Base-by-base conservation (phyloP, 1,139 yeast genomes). In the Scheffersomyces parashehatae region DNA sequence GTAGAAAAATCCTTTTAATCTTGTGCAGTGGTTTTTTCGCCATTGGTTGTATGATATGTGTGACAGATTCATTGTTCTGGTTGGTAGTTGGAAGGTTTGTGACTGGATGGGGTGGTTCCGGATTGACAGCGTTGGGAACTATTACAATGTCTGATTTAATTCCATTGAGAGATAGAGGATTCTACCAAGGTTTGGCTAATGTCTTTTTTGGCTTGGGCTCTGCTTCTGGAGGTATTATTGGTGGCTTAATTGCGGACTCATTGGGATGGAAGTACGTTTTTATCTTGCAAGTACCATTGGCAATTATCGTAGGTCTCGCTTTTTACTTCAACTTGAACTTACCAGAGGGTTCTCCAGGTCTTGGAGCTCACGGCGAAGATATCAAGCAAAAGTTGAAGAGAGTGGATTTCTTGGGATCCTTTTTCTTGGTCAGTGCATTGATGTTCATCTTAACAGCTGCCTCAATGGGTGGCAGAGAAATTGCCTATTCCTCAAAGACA, bases 201-300 rank as follows among this genome's bases (percentile, higher is more conserved):
- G 70, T 84, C 33, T 79, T 79, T 37, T 86, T 70, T 58, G 90
- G 88, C 2, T 51, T 80, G 30, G 95, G 95, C 4, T 81, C 88
- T 5, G 86, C 87, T 2, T 67, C 79, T 12, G 91, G 93, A 33
- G 90, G 90, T 5, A 60, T 76, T 13, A 49, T 79, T 20, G 83
- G 97, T 33, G 95, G 96, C 9, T 56, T 83, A 33, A 67, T 88
- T 29, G 79, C 91, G 16, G 88, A 83, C 45, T 58, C 64, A n/a
- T 73, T 82, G 51, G 96, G 96, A 29, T 90, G 97, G 97, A 77
- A 89, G 58, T 77, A 75, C 57, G 81, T 78, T 1, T 79, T 79
- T 52, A 59, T 73, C 20, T 51, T 75, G 28, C 83, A 79, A 53
- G 74, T 77, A 5, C 97, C 97, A 0, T 64, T 88, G 30, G 82